Evolutionary conservation across 1,139 yeast genomes (phyloP), one percentile per base, ranked within the genome.

Genomic region (Kodamaea suecica): DNA sequence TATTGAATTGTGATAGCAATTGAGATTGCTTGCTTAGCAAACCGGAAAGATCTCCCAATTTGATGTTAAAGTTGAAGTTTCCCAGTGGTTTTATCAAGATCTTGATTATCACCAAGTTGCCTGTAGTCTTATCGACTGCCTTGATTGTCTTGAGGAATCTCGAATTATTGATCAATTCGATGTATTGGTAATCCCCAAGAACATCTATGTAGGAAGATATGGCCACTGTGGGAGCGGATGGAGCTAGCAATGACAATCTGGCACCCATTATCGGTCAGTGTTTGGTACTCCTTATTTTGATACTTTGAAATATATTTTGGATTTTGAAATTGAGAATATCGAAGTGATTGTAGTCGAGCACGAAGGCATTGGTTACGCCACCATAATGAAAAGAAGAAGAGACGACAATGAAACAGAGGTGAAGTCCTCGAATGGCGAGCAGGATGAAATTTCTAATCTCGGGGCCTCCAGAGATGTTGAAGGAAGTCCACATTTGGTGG

Each of bases 221-320:
- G 9, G 95, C 96, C 49, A 92, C 86, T 1, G 97, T 85, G 4
- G 95, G 90, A 3, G 97, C 88, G 10, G 92, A 79, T 5, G 96
- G 96, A 19, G 96, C 87, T 53, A 87, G 63, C 31, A 85, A 66
- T 4, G 97, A 88, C 45, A 90, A 65, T 55, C 84, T 84, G 14
- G 86, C 87, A 12, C 97, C 97, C 97, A 90, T 88, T n/a, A n/a
- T n/a, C n/a, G n/a, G n/a, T n/a, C n/a, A n/a, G n/a, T n/a, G n/a
- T n/a, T n/a, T n/a, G n/a, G n/a, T n/a, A n/a, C n/a, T n/a, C n/a
- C n/a, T n/a, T n/a, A n/a, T n/a, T n/a, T n/a, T n/a, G n/a, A n/a
- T n/a, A n/a, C n/a, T n/a, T n/a, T n/a, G n/a, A n/a, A n/a, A n/a
- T n/a, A n/a, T n/a, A n/a, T n/a, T n/a, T n/a, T n/a, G n/a, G n/a